A percentile compares a stretch with the other conserved stretches of the same genome.
Conservation (phyloP, 768 basidiomycete genomes). For the Daedaleopsis nitida region DNA sequence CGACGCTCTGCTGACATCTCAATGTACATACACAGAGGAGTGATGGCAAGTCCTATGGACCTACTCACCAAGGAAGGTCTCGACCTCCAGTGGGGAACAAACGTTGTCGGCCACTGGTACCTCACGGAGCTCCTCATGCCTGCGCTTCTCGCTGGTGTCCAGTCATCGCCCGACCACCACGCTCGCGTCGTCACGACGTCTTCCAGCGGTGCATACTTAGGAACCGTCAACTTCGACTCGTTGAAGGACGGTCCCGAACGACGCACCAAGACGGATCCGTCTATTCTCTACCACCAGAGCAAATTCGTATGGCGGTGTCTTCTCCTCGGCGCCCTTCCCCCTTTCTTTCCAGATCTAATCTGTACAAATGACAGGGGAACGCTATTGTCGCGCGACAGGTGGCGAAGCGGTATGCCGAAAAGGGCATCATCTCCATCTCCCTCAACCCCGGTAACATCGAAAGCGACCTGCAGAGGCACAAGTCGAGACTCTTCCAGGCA, state of each 20-base stretch:
- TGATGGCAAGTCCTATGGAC: constrained; percentile 48
- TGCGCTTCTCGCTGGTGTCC: constrained; percentile 40
- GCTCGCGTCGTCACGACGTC: constrained; percentile 51
- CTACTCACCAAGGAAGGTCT: constrained; percentile 48
- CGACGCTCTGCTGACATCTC: background rate
- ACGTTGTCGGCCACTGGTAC: constrained; percentile 45
- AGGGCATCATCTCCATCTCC: constrained; percentile 45
- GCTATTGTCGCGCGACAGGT: constrained; percentile 48
- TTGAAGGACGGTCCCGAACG: constrained; percentile 31
- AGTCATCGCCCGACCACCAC: constrained; percentile 43
- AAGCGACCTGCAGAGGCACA: constrained; percentile 17
- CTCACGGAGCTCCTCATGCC: constrained; percentile 50
- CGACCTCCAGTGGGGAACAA: constrained; percentile 58
- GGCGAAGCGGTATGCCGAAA: constrained; percentile 47
- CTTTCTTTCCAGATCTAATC: too few species aligned
- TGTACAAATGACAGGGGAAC: constrained; percentile 47
- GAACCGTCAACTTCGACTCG: constrained; percentile 41
- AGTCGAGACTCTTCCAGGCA: constrained; percentile 5
- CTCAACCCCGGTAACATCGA: constrained; percentile 41
- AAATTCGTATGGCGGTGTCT: constrained; percentile 46
- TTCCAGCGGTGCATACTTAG: constrained; percentile 40
- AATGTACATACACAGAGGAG: constrained; percentile 38
- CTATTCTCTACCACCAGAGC: constrained; percentile 33
- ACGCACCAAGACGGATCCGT: constrained; percentile 6
- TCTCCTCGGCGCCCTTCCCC: too few species aligned